Evolutionary conservation across 305 asterid species (phyloP).

Genomic region (Rubia balearica): DNA sequence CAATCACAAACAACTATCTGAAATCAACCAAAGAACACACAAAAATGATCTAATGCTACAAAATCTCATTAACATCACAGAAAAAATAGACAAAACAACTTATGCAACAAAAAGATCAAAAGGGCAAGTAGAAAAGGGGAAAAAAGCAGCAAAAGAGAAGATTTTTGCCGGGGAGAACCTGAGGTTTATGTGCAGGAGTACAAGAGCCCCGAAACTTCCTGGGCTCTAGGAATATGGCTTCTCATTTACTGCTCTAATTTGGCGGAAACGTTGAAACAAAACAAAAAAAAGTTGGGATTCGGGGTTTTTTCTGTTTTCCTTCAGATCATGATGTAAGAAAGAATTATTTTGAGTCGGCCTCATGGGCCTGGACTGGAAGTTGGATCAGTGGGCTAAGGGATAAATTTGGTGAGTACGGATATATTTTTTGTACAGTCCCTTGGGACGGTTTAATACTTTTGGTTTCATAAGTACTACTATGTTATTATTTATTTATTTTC

Average conservation of each 20-base stretch:
- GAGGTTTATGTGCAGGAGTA: neutral
- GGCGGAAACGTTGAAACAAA: neutral
- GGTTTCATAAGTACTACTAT: too few relatives aligned
- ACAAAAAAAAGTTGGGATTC: neutral
- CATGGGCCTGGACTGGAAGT: neutral
- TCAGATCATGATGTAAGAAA: too few relatives aligned
- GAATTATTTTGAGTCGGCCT: neutral
- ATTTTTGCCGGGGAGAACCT: neutral
- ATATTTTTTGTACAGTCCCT: too few relatives aligned
- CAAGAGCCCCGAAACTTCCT: neutral
- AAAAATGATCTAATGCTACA: neutral
- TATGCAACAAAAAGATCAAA: neutral
- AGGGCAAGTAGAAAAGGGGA: neutral
- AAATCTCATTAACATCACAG: neutral
- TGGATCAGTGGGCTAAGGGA: neutral
- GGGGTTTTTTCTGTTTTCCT: too few relatives aligned
- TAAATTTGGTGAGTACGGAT: too few relatives aligned
- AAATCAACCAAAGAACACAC: slow-evolving; percentile 13
- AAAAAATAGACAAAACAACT: neutral
- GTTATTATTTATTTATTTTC: too few relatives aligned
- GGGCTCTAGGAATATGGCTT: neutral
- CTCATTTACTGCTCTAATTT: neutral
- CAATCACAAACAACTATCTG: slow-evolving; percentile 21
- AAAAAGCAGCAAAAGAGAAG: neutral
- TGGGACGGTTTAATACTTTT: too few relatives aligned